phyloP scores from a whole-genome alignment of 768 basidiomycete genomes.

The Podaxis sp. region DNA sequence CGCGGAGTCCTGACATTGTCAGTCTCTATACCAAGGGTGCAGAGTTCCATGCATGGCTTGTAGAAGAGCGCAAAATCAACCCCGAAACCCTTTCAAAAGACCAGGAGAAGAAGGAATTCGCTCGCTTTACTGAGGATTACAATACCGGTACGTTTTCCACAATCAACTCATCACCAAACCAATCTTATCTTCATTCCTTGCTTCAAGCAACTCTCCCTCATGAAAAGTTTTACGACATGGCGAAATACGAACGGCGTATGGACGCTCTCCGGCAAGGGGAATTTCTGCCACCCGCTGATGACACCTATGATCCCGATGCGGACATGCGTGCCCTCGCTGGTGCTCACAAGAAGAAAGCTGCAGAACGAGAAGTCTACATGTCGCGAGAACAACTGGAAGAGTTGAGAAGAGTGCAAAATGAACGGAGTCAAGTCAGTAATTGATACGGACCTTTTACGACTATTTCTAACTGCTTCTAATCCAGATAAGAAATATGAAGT shows the following conservation, averaged over 20 bases:
- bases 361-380: slow-evolving; percentile 74
- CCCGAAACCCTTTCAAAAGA: slow-evolving; percentile 88
- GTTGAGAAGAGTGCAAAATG: slow-evolving; percentile 79
- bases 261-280: slow-evolving; percentile 80
- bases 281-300: slow-evolving; percentile 67
- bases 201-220: slow-evolving; percentile 81
- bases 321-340: slow-evolving; percentile 78
- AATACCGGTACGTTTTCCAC: slow-evolving; percentile 61
- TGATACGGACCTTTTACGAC: not conserved
- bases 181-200: not conserved
- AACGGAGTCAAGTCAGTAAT: slow-evolving; percentile 69
- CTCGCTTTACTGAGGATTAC: slow-evolving; percentile 77
- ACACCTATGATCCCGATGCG: slow-evolving; percentile 77
- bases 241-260: slow-evolving; percentile 83
- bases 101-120: slow-evolving; percentile 82
- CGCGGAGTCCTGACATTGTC: not conserved
- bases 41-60: slow-evolving; percentile 91
- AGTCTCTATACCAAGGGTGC: slow-evolving; percentile 81
- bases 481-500: slow-evolving; percentile 80
- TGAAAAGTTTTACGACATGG: slow-evolving; percentile 94
- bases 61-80: slow-evolving; percentile 90
- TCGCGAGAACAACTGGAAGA: slow-evolving; percentile 79
- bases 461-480: not conserved
- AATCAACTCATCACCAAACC: not conserved
- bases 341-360: slow-evolving; percentile 64